These are phyloP conservation scores for Fistulifera pelliculosa DNA, from an alignment of 108 stramenopile species.

Conservation along the genomic window DNA sequence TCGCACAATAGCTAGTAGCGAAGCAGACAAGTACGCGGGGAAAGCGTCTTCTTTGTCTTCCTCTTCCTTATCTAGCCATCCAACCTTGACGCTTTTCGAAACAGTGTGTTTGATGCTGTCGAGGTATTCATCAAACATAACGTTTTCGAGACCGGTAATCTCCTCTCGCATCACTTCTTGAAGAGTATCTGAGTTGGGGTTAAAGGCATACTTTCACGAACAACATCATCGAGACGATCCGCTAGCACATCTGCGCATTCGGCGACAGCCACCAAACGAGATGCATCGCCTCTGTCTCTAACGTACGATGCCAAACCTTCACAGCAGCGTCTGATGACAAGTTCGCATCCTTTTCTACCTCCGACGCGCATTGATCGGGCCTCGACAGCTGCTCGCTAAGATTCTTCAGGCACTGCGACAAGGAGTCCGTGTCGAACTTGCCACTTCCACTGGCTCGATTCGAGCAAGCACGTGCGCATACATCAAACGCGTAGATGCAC, in stretches of 20 bases:
- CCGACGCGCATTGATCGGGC: conserved; percentile 65
- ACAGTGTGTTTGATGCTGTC: conserved; percentile 60
- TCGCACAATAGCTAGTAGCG: conserved; percentile 72
- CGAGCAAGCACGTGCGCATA: conserved; percentile 65
- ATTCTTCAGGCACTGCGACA: conserved; percentile 57
- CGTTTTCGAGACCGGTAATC: conserved; percentile 58
- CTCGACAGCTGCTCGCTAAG: conserved; percentile 69
- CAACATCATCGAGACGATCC: conserved; percentile 56
- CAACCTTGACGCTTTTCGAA: conserved; percentile 53
- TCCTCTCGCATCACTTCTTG: conserved; percentile 66
- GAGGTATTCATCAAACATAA: conserved; percentile 79
- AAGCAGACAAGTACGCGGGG: conserved; percentile 75
- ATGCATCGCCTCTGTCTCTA: conserved; percentile 70
- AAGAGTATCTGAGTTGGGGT: conserved; percentile 43
- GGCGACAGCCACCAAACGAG: conserved; percentile 75
- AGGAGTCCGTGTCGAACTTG: conserved; percentile 71
- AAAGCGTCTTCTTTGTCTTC: conserved; percentile 28
- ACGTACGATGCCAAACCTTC: conserved; percentile 80
- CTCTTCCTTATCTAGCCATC: conserved; percentile 44
- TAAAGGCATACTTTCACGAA: conserved; percentile 62
- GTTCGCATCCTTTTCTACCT: conserved; percentile 78
- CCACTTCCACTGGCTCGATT: conserved; percentile 75
- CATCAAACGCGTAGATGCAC: conserved; percentile 85
- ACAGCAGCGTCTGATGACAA: conserved; percentile 74
- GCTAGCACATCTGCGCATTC: conserved; percentile 81